Evolutionary conservation across 176 grass and related monocot genomes (phyloP).

Genomic region (Musa schizocarpa): DNA sequence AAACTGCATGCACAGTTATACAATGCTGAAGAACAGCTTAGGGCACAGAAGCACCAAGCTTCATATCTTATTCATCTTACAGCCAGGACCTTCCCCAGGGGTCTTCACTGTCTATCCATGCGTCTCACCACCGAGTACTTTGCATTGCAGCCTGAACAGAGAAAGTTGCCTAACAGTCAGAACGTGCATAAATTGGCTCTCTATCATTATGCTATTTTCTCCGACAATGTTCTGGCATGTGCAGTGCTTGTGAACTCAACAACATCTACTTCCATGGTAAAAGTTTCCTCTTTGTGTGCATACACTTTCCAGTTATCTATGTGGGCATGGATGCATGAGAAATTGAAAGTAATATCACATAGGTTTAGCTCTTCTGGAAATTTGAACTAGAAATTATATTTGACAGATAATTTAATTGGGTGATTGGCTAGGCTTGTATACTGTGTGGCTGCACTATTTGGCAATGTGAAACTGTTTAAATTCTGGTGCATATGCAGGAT

Average conservation of each 20-base stretch:
- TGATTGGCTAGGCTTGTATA: background rate
- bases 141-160: constrained; percentile 32
- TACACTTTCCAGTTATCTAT: too few relatives aligned
- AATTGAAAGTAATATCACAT: background rate
- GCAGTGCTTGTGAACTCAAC: constrained; percentile 81
- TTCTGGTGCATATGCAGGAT: too few relatives aligned
- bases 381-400: background rate
- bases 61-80: constrained; percentile 69
- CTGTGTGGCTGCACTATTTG: background rate
- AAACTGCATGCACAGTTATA: constrained; percentile 61
- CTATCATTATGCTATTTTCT: constrained; percentile 87
- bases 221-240: constrained; percentile 77
- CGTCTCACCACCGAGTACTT: constrained; percentile 71
- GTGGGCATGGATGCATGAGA: background rate
- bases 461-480: background rate
- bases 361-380: background rate
- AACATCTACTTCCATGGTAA: constrained; percentile 50
- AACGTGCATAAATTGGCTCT: constrained; percentile 25
- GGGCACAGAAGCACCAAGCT: constrained; percentile 48
- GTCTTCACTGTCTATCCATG: constrained; percentile 83
- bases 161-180: constrained; percentile 29
- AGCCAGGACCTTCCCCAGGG: constrained; percentile 63
- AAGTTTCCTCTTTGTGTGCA: background rate
- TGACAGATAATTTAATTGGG: background rate
- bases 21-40: constrained; percentile 68